Base-by-base conservation (phyloP, 108 stramenopile species). In the Cyclostephanos tholiformis region DNA sequence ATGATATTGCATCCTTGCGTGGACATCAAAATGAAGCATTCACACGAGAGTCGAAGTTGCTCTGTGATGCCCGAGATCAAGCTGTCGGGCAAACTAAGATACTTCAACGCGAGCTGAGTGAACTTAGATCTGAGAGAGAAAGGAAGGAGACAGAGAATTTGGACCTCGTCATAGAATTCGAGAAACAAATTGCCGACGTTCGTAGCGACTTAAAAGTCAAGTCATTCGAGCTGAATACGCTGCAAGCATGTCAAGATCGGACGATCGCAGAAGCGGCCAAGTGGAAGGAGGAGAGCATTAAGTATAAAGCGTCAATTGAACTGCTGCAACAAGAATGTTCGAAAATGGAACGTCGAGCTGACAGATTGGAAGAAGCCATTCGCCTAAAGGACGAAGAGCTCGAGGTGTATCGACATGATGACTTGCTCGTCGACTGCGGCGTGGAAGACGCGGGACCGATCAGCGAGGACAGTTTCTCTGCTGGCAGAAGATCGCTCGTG, bases 191-290 rank as follows among this genome's bases (percentile, higher is more conserved):
- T 10, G 36, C 80, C 2, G 63, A 72, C 51, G 76, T 66, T 14
- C 70, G 76, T 32, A 77, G 75, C 46, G 80, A 76, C 36, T 66
- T 81, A 29, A 81, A 77, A 52, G 64, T 81, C 11, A 81, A 77
- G 63, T 35, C 70, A 41, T 72, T 43, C 32, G 80, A 81, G 48
- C 38, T 77, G 56, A 77, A 64, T 23, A 60, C 71, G 0, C 55
- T 81, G 6, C 53, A 56, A 61, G 25, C 65, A 16, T 27, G 70
- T 63, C 63, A 81, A n/a, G 80, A 77, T 41, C 50, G 56, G 52
- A 52, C 65, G 16, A 30, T 27, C 12, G 71, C 69, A 51, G 71
- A 72, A 59, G 59, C 49, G 8, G 69, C 60, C 20, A 43, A 69
- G 10, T 52, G 35, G 41, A 69, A 69, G 52, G 32, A 62, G 32